Base-by-base conservation (phyloP, 306 rosid genomes). In the Canavalia gladiata region DNA sequence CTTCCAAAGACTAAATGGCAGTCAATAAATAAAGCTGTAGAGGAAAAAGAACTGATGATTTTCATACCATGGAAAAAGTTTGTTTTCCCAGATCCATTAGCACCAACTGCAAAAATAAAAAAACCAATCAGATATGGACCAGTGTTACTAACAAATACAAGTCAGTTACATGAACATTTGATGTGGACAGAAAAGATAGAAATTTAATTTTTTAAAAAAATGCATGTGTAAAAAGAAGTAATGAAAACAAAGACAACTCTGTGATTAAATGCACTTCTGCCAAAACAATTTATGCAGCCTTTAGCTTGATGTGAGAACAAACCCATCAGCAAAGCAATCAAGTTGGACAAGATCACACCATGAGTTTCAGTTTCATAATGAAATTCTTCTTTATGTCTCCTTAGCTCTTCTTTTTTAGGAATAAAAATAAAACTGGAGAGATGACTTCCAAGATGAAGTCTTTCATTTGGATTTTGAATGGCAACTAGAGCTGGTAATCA, bases 11-110 rank as follows among this genome's bases (percentile, higher is more conserved):
- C 64, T 47, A 77, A 82, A 65, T n/a, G 47, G 47, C 29, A 49
- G 82, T 47, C 64, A 74, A 35, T 54, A 18, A 74, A 72, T 52
- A 52, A 42, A 45, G 64, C 51, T 31, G 69, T 5, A 30, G 2
- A 37, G 6, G 13, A 10, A 50, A 68, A 75, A 80, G 66, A 49
- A 69, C 12, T 4, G 29, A 10, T 5, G 28, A 54, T 45, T 70
- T 82, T 58, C 87, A 82, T 84, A 95, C 99, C 99, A 78, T 95
- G 94, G 83, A 95, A 95, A 85, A 95, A 95, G 87, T 95, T 95
- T 35, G 99, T 83, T 87, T 95, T 95, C 50, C 99, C 99, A 77
- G 99, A 95, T 63, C 99, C 99, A 88, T 95, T 95, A 57, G 99
- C 98, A 85, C 99, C 99, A 79, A 95, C 99, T 95, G 93, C 79